Conservation (phyloP, 2,329 filamentous ascomycete species). For the Neofusicoccum kwambonambiense region DNA sequence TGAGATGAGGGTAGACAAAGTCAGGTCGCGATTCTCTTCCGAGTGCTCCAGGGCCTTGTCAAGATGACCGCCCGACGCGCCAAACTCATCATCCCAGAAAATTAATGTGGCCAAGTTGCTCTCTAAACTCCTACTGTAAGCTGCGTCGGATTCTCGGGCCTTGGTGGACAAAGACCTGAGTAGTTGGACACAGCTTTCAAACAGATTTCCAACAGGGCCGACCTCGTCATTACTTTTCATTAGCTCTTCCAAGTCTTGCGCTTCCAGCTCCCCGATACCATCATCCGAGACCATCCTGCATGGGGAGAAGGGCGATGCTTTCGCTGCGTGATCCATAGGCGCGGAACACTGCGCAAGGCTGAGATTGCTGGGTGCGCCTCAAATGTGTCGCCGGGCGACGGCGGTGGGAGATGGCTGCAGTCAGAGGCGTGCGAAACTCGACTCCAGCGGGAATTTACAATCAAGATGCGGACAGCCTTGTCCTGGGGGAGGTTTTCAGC, state of each 20-base stretch:
- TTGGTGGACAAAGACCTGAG: background rate
- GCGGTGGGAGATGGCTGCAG: too few species aligned
- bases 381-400: too few species aligned
- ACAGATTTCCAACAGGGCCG: background rate
- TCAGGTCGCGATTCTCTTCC: constrained; percentile 11
- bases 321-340: background rate
- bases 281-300: background rate
- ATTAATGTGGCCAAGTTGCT: constrained; percentile 2
- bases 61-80: constrained; percentile 10
- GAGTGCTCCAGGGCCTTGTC: constrained; percentile 14
- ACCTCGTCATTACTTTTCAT: background rate
- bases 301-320: background rate
- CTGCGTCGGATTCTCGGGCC: background rate
- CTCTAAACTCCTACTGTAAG: background rate
- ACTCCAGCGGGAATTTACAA: too few species aligned
- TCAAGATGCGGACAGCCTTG: too few species aligned
- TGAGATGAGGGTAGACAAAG: constrained; percentile 13
- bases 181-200: background rate
- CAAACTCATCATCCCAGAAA: constrained; percentile 18
- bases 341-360: background rate
- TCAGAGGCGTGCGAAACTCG: too few species aligned
- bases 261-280: background rate
- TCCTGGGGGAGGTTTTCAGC: too few species aligned
- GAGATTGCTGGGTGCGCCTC: background rate
- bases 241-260: background rate